A percentile compares a stretch with the other conserved stretches of the same genome.
phyloP scores from a whole-genome alignment of 2,329 filamentous ascomycete species.

The Arachnomyces sp. region DNA sequence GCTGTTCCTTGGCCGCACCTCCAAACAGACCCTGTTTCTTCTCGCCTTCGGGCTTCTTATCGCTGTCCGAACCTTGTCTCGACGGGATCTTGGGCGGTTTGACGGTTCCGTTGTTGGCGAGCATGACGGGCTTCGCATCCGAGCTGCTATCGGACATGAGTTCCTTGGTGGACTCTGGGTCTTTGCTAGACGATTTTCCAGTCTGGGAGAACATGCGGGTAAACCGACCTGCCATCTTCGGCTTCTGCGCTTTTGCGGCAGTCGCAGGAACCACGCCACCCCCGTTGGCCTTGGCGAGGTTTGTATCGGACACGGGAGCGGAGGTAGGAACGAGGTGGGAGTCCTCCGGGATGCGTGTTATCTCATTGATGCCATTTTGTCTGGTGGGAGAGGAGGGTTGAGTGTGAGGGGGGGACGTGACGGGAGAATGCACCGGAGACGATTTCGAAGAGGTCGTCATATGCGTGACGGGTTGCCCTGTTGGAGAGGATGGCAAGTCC shows the following conservation, averaged over 20 bases:
- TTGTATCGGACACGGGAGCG: constrained; percentile 2
- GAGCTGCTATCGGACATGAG: constrained; percentile 29
- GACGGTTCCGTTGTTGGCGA: constrained; percentile 21
- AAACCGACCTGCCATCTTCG: constrained; percentile 38
- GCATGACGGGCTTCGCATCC: constrained; percentile 17
- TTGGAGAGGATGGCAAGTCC: constrained; percentile 31
- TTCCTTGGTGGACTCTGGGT: constrained; percentile 26
- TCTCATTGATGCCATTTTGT: constrained; percentile 18
- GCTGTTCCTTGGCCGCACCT: constrained; percentile 25
- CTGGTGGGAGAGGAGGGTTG: too few species aligned
- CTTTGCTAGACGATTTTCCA: constrained; percentile 28
- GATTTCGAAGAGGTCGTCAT: too few species aligned
- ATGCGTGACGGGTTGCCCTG: constrained; percentile 25
- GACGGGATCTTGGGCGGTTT: constrained; percentile 20
- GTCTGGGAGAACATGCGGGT: constrained; percentile 41
- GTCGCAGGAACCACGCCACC: constrained; percentile 28
- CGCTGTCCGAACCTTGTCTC: constrained; percentile 21
- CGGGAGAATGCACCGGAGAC: too few species aligned
- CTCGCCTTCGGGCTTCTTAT: constrained; percentile 21
- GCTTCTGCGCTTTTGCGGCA: constrained; percentile 27
- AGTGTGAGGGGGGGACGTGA: too few species aligned
- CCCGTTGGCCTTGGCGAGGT: constrained; percentile 11
- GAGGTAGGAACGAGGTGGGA: constrained; percentile 28
- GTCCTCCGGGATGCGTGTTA: constrained; percentile 38
- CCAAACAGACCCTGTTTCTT: constrained; percentile 23